Evolutionary conservation across 2,329 filamentous ascomycete genomes (phyloP), one percentile per base, ranked within the genome.

Genomic region (Elsinoe fawcettii): DNA sequence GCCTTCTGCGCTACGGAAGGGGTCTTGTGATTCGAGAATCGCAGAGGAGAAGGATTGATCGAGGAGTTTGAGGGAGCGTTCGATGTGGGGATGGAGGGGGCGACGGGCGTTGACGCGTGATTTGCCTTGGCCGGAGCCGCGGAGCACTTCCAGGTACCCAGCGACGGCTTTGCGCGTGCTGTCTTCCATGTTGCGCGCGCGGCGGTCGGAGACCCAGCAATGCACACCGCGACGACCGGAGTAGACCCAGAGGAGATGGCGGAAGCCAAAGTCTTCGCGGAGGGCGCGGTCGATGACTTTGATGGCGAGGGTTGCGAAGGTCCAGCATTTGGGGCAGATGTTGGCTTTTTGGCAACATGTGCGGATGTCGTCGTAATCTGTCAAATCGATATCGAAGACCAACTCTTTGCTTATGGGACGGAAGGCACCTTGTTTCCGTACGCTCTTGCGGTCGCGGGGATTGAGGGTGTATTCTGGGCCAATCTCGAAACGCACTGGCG

Each of bases 341-440:
- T 88, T 95, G 7, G 92, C 90, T 69, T 92, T 91, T 66, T 86
- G 84, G 70, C 93, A 99, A 74, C 93, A 99, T 25, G 91, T 96
- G 64, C 93, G 85, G 62, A 99, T 88, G 63, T 95, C 90, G 70
- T 99, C 93, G 73, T 99, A 99, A 74, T 97, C 93, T 56, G 93
- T 97, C 81, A 99, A 81, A 81, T 99, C 93, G 66, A 99, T 97
- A 86, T 99, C 93, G 72, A 99, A 97, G 65, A 96, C 96, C 37
- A 99, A 77, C 71, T 99, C 93, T 71, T 99, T 99, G 57, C 88
- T 81, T 30, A 96, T 72, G 0, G 93, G 92, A 62, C 86, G 87
- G 75, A 99, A 96, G 7, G 88, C 83, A 49, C 83, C 83, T 34
- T 85, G 81, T 71, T 90, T 92, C 55, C 86, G 84, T 32, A 97